Evolutionary conservation across 2,329 filamentous ascomycete species (phyloP), one percentile per base, ranked within the genome.

Genomic region (Orbilia quercus): DNA sequence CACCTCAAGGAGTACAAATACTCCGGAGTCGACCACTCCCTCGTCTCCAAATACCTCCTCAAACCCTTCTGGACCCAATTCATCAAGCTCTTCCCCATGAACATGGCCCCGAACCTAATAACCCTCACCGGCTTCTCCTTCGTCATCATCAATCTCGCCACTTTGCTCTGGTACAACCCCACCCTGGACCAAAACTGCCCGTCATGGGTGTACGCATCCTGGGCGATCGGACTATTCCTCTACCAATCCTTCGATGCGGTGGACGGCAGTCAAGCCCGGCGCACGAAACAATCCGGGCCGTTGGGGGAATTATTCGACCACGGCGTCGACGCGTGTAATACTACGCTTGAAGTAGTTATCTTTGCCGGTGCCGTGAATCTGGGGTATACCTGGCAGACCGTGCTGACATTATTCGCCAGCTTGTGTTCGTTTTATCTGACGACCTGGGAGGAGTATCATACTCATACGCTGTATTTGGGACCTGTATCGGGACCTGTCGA

Each of bases 381-480:
- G 79, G 77, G 77, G 1, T 75, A 76, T 20, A 72, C 69, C 1
- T 78, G 77, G 77, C 73, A 73, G 22, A 78, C 77, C 12, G 44
- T 78, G n/a, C 53, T 77, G 14, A 76, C 71, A 3, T 22, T 77
- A 11, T 78, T 77, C 23, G 77, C 76, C 12, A 75, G 91, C 5
- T 87, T 94, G 70, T 84, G 96, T 78, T 97, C 95, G n/a, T 99
- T 99, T 82, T 98, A 98, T 81, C 90, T 98, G 44, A 95, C 98
- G 81, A 98, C 95, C 34, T 99, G 95, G 95, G 95, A 99, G 79
- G 95, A 98, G 81, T 99, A 98, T 82, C 94, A 98, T 82, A 99
- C 95, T 57, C 93, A 97, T 81, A 95, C 93, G 1, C 86, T 99
- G 51, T 97, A 92, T 1, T 87, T 99, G 4, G 95, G 95, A 70